phyloP scores from a whole-genome alignment of 306 rosid species.

The Quercus aquifolioides region DNA sequence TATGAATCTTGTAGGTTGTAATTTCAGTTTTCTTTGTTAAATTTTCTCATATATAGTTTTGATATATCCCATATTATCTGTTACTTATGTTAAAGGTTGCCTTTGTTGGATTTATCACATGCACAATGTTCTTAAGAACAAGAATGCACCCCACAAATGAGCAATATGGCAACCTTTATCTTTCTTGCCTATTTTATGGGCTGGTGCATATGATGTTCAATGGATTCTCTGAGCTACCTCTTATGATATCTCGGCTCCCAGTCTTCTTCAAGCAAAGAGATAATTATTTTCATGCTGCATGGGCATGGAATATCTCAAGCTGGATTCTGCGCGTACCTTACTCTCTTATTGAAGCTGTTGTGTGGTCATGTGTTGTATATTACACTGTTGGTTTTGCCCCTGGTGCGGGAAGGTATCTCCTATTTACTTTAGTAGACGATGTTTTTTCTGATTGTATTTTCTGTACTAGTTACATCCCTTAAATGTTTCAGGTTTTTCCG shows the following conservation, averaged over 20 bases:
- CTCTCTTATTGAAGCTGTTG: slow-evolving; percentile 68
- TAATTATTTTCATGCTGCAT: slow-evolving; percentile 81
- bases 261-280: slow-evolving; percentile 90
- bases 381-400: slow-evolving; percentile 90
- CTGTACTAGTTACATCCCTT: slow-evolving; percentile 15
- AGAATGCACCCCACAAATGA: slow-evolving; percentile 66
- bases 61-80: neutral
- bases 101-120: slow-evolving; percentile 71
- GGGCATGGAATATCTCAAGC: slow-evolving; percentile 75
- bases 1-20: neutral
- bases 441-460: neutral
- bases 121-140: slow-evolving; percentile 65
- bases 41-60: neutral
- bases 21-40: neutral
- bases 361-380: slow-evolving; percentile 79
- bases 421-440: neutral
- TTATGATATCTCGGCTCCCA: slow-evolving; percentile 79
- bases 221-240: slow-evolving; percentile 78
- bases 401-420: slow-evolving; percentile 55
- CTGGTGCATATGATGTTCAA: slow-evolving; percentile 88
- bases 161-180: slow-evolving; percentile 59
- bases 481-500: slow-evolving; percentile 80
- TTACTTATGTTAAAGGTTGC: slow-evolving; percentile 57
- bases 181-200: slow-evolving; percentile 78
- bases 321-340: slow-evolving; percentile 83